Percentiles rank a stretch among this genome's conserved stretches.
phyloP scores from a whole-genome alignment of 2,329 filamentous ascomycete species.

The Diaporthe eres region DNA sequence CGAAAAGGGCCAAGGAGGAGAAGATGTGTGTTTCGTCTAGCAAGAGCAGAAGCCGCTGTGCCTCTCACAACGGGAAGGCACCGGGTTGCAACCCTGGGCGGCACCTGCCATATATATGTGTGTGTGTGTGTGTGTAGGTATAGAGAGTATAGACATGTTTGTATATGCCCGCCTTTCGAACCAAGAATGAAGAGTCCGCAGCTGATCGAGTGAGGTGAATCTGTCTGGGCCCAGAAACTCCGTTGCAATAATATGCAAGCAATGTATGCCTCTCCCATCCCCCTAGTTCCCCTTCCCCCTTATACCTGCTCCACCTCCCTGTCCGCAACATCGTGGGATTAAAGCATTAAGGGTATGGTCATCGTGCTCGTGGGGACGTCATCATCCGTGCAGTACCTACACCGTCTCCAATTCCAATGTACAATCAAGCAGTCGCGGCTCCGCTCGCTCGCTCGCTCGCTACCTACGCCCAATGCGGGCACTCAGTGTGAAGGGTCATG shows the following conservation, averaged over 20 bases:
- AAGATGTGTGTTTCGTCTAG: conserved; percentile 15
- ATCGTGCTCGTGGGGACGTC: conserved; percentile 1
- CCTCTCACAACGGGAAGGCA: conserved; percentile 31
- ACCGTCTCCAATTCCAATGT: conserved; percentile 16
- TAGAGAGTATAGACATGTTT: conserved; percentile 9
- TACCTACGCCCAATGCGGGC: not conserved
- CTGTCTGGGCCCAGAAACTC: conserved; percentile 23
- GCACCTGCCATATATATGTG: conserved; percentile 12
- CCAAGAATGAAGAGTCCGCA: not conserved
- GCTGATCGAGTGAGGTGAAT: not conserved
- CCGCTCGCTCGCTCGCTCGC: not conserved
- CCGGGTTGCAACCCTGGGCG: not conserved
- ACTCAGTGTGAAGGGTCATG: conserved; percentile 72
- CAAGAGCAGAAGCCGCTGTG: conserved; percentile 20
- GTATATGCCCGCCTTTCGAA: not conserved
- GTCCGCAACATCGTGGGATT: conserved; percentile 2
- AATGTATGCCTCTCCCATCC: not conserved
- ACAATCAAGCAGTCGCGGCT: conserved; percentile 1
- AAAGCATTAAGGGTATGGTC: conserved; percentile 37
- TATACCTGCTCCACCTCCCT: not conserved
- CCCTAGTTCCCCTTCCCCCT: not conserved
- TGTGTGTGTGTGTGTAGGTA: not conserved
- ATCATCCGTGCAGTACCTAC: not conserved
- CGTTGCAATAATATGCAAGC: conserved; percentile 4
- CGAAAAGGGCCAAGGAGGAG: not conserved